Evolutionary conservation across 73 alveolate genomes (phyloP).

Genomic region (Durusdinium trenchii): DNA sequence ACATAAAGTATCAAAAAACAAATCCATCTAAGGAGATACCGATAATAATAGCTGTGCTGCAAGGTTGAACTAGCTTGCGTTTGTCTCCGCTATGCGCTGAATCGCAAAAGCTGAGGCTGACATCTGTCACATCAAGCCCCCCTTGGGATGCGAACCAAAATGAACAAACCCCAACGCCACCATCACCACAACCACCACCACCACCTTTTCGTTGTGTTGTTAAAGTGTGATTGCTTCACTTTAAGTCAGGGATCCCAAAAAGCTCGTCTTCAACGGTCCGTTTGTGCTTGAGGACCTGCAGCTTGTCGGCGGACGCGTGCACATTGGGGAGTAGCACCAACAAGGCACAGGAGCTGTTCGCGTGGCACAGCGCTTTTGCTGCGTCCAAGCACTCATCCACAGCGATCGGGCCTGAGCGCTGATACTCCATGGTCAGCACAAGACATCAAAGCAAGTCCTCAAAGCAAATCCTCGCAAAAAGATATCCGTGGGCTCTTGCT

Average conservation of each 20-base stretch:
- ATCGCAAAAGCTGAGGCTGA: not conserved
- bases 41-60: no score
- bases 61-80: not conserved
- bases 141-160: not conserved
- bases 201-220: no score
- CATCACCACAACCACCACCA: no score
- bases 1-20: no score
- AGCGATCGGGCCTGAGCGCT: not conserved
- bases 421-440: no score
- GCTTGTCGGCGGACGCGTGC: not conserved
- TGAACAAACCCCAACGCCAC: no score
- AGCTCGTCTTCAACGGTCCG: not conserved
- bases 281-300: not conserved
- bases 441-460: no score
- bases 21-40: no score
- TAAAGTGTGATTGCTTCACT: no score
- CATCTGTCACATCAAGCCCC: not conserved
- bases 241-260: no score
- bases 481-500: no score
- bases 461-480: not conserved
- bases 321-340: not conserved
- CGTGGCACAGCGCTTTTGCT: not conserved
- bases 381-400: not conserved
- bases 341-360: not conserved
- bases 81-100: not conserved